Conservation (phyloP, 768 basidiomycete genomes). For the Rossbeevera mucosa region DNA sequence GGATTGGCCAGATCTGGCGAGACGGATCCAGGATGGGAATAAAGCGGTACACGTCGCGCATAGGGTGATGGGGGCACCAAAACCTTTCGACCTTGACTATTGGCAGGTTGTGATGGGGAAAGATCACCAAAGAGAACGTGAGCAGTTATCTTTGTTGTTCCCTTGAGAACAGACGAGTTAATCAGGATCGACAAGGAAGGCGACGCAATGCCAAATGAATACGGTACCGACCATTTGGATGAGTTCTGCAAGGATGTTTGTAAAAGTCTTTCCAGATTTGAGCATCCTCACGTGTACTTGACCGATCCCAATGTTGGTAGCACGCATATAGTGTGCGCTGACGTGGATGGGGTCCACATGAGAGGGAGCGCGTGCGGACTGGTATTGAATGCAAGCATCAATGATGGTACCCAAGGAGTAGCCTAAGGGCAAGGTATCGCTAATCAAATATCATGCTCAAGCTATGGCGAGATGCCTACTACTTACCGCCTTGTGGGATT, state of each 20-base stretch:
- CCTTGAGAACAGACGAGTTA: conserved; percentile 30
- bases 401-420: conserved; percentile 54
- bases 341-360: conserved; percentile 59
- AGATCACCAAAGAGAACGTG: conserved; percentile 57
- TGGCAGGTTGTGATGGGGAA: conserved; percentile 28
- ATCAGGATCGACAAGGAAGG: not conserved
- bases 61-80: conserved; percentile 52
- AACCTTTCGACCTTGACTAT: conserved; percentile 11
- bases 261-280: conserved; percentile 50
- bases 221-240: conserved; percentile 46
- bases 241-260: conserved; percentile 56
- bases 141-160: conserved; percentile 41
- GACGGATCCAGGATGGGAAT: conserved; percentile 47
- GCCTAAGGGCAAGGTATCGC: conserved; percentile 35
- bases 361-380: conserved; percentile 33
- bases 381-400: conserved; percentile 50
- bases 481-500: conserved; percentile 50
- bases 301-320: conserved; percentile 39
- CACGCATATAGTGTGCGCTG: conserved; percentile 53
- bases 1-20: conserved; percentile 18
- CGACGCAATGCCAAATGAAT: not conserved
- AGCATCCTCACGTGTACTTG: conserved; percentile 45
- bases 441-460: too few species aligned
- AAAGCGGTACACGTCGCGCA: conserved; percentile 54
- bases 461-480: not conserved